Evolutionary conservation across 1,139 yeast species (phyloP), one percentile per base, ranked within the genome.

Genomic region (Geotrichum cucujoidarum): DNA sequence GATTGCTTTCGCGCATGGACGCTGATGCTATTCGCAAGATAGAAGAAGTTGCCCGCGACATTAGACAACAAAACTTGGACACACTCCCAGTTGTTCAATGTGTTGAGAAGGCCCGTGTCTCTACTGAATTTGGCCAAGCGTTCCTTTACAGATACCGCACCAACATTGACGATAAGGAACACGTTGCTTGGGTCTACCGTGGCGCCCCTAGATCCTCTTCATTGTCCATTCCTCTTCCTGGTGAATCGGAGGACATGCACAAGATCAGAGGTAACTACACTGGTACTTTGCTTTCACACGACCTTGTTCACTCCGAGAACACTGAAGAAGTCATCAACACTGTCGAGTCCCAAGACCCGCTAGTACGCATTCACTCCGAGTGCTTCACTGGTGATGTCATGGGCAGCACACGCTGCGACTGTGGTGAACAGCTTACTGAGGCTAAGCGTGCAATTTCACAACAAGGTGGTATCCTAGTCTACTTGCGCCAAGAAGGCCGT

Each of bases 351-450:
- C 45, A 46, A 47, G 67, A 63, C 49, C 72, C 86, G 55, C 61
- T 88, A 65, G 80, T 83, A 56, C 76, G 98, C 54, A 89, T 94
- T 56, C 99, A 94, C 64, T 86, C 95, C 4, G 99, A 94, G 64
- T 94, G 98, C 66, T 94, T 92, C 69, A 94, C 99, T 0, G 98
- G 98, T 6, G 99, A 94, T 65, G 92, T 97, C 1, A 97, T 97
- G 11, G 94, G 98, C 97, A 81, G 94, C 51, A 97, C 98, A 2
- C 77, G 99, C 48, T 94, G 98, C 67, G 98, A 94, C 67, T 94
- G 99, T 68, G 99, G 98, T 13, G 98, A 94, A 67, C 98, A 94
- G 71, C 86, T 94, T 59, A 97, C 92, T 66, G 97, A 94, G 66
- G 97, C 98, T 1, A 98, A 97, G 7, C 76, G 95, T 54, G 69